Evolutionary conservation across 2,329 filamentous ascomycete genomes (phyloP).

Genomic region (Pseudonectria buxi): DNA sequence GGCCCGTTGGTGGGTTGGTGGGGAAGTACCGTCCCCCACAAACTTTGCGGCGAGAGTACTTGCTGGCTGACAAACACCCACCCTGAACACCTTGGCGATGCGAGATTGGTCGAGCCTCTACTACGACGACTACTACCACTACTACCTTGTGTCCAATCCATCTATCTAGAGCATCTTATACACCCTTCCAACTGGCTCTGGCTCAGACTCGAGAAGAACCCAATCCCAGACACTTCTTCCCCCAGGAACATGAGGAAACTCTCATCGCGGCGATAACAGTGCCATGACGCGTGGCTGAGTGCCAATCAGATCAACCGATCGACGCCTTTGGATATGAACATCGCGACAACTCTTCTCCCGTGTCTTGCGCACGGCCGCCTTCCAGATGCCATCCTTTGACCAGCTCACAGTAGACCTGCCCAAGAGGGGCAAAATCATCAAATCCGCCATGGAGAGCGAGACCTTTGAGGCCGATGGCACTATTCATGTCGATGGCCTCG

Average conservation of each 20-base stretch:
- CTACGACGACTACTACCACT: too few relatives aligned
- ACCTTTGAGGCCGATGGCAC: slow-evolving; percentile 81
- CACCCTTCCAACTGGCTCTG: too few relatives aligned
- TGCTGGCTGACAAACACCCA: background rate
- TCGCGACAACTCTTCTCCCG: slow-evolving; percentile 9
- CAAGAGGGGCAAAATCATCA: slow-evolving; percentile 53
- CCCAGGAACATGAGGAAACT: too few relatives aligned
- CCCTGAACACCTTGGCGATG: background rate
- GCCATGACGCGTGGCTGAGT: background rate
- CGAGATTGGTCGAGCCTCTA: background rate
- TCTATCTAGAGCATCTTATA: too few relatives aligned
- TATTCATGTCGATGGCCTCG: slow-evolving; percentile 72
- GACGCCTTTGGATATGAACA: slow-evolving; percentile 7
- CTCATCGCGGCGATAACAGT: too few relatives aligned
- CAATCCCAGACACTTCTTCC: too few relatives aligned
- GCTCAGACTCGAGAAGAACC: too few relatives aligned
- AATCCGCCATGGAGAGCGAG: slow-evolving; percentile 72
- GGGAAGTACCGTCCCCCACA: slow-evolving; percentile 12
- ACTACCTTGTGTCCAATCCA: background rate
- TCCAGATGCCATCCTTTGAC: slow-evolving; percentile 43
- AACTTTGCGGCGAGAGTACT: slow-evolving; percentile 11
- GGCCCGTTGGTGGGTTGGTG: slow-evolving; percentile 11
- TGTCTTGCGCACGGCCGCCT: slow-evolving; percentile 14
- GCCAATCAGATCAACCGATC: background rate
- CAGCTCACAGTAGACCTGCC: slow-evolving; percentile 36